Evolutionary conservation across 2,329 filamentous ascomycete genomes (phyloP), one percentile per base, ranked within the genome.

Genomic region (Chalaropsis thielavioides): DNA sequence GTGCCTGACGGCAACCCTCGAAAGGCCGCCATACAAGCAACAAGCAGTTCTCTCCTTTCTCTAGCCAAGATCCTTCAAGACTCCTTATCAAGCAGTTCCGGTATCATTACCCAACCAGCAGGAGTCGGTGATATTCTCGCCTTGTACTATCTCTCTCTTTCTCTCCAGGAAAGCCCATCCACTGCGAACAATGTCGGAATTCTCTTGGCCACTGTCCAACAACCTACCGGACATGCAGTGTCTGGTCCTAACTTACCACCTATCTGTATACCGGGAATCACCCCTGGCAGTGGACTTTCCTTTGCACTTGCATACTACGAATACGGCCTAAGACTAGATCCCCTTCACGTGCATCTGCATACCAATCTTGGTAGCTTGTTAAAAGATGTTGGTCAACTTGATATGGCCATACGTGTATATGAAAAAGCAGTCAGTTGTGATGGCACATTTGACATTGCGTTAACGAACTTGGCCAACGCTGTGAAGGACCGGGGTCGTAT

Each of bases 141-240:
- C 1, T 81, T 99, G 13, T 99, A 99, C 74, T 99, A 99, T 72
- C 80, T 99, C 2, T 99, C 94, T 0, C 78, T 99, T 2, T 95
- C 94, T 0, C 80, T 99, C 1, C 94, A 96, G 69, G 92, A 94
- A 60, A 97, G 94, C 71, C 94, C 94, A 1, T 99, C 94, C 0
- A 99, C 94, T 0, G 94, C 94, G 0, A 99, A 99, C 73, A 99
- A 99, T 73, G 92, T 99, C 13, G 94, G 94, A 2, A 99, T 99
- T 64, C 80, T 99, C 35, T 83, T 99, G n/a, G 94, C 94, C 4
- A 90, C 94, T 65, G 89, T 97, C 22, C 94, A 96, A 72, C 91
- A 95, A 66, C 66, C 72, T 8, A 69, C 70, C 31, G 72, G 78
- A 22, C 60, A 64, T 19, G 43, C 49, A 10, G 27, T 13, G 15